These are phyloP conservation scores for Pseudocercospora musae DNA, from an alignment of 2,329 filamentous ascomycete species.

Conservation along the genomic window DNA sequence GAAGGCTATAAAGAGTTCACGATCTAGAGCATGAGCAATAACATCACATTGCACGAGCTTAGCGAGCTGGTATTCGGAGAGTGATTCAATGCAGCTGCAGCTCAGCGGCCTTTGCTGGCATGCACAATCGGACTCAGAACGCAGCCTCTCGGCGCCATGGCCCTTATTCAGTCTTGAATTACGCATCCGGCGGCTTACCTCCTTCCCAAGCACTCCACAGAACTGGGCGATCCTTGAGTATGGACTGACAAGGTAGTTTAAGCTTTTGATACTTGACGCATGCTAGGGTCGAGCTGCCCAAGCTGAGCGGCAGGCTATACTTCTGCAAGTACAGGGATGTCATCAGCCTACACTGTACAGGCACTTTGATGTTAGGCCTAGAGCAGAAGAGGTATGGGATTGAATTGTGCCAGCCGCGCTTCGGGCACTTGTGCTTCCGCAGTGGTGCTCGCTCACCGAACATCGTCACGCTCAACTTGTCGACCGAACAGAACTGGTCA, in stretches of 20 bases:
- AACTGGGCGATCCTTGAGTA: not conserved
- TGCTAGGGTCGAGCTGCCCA: not conserved
- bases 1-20: slow-evolving; percentile 71
- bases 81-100: not conserved
- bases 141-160: not conserved
- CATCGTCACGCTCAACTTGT: not conserved
- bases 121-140: not conserved
- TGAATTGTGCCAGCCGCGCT: not conserved
- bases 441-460: not conserved
- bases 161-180: not conserved
- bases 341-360: not conserved
- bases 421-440: not conserved
- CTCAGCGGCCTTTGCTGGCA: not conserved
- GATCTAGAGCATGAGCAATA: slow-evolving; percentile 16
- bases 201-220: not conserved
- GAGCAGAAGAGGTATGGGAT: not conserved
- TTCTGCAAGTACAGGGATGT: not conserved
- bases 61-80: not conserved
- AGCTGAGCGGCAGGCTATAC: not conserved
- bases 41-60: not conserved
- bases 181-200: not conserved
- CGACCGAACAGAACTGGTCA: not conserved
- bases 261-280: not conserved
- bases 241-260: not conserved
- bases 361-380: not conserved